phyloP scores from a whole-genome alignment of 306 rosid species.

The Abrus pulchellus region DNA sequence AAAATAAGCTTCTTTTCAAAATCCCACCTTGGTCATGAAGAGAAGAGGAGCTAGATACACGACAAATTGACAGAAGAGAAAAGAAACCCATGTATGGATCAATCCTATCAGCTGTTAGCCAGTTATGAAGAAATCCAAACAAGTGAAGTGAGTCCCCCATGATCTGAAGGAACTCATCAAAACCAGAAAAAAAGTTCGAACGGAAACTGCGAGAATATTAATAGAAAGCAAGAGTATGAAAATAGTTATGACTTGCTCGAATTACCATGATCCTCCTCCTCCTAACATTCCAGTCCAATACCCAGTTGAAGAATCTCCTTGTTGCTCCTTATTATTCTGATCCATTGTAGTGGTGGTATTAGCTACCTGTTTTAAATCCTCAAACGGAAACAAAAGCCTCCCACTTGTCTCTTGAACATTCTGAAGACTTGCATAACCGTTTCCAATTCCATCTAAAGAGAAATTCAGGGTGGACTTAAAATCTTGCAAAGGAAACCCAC shows the following conservation, averaged over 20 bases:
- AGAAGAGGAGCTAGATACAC: slow-evolving; percentile 36
- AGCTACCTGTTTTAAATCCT: slow-evolving; percentile 68
- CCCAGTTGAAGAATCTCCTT: slow-evolving; percentile 65
- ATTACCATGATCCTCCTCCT: slow-evolving; percentile 90
- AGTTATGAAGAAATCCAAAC: slow-evolving; percentile 56
- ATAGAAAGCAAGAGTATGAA: background rate
- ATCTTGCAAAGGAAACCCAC: slow-evolving; percentile 63
- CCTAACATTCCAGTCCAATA: slow-evolving; percentile 87
- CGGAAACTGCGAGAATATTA: slow-evolving; percentile 10
- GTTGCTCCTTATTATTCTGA: slow-evolving; percentile 60
- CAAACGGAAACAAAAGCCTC: slow-evolving; percentile 71
- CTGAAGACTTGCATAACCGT: slow-evolving; percentile 49
- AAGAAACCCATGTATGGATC: slow-evolving; percentile 47
- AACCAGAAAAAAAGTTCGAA: background rate
- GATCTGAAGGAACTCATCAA: slow-evolving; percentile 43
- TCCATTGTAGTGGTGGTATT: slow-evolving; percentile 42
- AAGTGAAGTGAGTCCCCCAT: slow-evolving; percentile 21
- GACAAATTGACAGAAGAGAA: slow-evolving; percentile 31
- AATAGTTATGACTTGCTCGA: slow-evolving; percentile 8
- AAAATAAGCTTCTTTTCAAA: slow-evolving; percentile 63
- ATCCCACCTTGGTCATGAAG: slow-evolving; percentile 51
- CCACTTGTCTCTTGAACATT: slow-evolving; percentile 45
- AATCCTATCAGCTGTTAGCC: slow-evolving; percentile 55
- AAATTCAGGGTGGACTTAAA: slow-evolving; percentile 74
- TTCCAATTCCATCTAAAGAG: slow-evolving; percentile 69